Evolutionary conservation across 1,284 basidiomycete genomes (phyloP).

Genomic region (Violaceomyces palustris): DNA sequence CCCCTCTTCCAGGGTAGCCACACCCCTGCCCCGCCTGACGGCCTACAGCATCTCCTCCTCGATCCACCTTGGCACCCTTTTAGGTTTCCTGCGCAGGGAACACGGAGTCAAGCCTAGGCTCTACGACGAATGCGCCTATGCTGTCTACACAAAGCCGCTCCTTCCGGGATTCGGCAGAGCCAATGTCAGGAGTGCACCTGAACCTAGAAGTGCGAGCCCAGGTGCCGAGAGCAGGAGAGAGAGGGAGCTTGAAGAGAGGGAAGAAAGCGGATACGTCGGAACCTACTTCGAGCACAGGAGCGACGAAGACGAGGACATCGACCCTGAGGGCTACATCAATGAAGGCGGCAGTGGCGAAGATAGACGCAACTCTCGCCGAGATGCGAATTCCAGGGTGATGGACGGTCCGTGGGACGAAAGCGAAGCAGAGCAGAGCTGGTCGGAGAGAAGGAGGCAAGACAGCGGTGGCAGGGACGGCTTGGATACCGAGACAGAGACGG

Average conservation of each 20-base stretch:
- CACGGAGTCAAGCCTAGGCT: constrained; percentile 83
- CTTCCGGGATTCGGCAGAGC: constrained; percentile 83
- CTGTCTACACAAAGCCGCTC: constrained; percentile 84
- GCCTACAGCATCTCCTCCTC: constrained; percentile 79
- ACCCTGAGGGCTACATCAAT: constrained; percentile 48
- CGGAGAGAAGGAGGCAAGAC: too few species aligned
- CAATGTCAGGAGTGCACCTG: constrained; percentile 74
- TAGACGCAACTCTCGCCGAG: constrained; percentile 11
- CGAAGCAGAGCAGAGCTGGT: constrained; percentile 27
- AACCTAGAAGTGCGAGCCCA: constrained; percentile 58
- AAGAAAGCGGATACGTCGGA: constrained; percentile 83
- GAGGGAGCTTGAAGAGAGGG: constrained; percentile 70
- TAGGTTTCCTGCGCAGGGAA: constrained; percentile 75
- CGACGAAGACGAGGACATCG: constrained; percentile 46
- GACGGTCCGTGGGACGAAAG: constrained; percentile 12
- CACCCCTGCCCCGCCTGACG: constrained; percentile 45
- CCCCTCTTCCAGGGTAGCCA: constrained; percentile 35
- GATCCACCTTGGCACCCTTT: constrained; percentile 45
- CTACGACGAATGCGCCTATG: constrained; percentile 89
- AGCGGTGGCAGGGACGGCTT: too few species aligned
- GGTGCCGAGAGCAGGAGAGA: constrained; percentile 63
- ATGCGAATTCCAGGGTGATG: constrained; percentile 2
- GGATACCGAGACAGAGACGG: too few species aligned
- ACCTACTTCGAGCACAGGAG: constrained; percentile 44
- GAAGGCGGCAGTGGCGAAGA: constrained; percentile 37